Evolutionary conservation across 139 green algal genomes (phyloP).

Genomic region (Mychonastes homosphaera): DNA sequence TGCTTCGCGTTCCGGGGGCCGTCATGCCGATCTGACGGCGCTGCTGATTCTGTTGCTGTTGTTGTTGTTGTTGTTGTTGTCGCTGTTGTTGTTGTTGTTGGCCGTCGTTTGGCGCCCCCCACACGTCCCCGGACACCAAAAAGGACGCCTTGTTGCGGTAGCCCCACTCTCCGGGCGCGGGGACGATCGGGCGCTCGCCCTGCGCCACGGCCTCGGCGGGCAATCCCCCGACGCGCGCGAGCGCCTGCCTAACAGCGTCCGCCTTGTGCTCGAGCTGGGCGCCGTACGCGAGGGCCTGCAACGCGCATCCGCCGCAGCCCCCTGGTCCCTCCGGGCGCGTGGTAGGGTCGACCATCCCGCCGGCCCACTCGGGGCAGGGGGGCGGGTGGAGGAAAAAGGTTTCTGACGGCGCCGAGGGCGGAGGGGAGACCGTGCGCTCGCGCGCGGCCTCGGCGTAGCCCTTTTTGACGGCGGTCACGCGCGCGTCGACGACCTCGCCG

Average conservation of each 20-base stretch:
- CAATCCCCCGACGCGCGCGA: background rate
- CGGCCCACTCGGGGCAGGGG: background rate
- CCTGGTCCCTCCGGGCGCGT: too few species aligned
- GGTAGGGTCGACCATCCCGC: too few species aligned
- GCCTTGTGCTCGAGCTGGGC: background rate
- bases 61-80: background rate
- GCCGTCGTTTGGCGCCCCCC: background rate
- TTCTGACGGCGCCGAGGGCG: too few species aligned
- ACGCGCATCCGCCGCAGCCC: background rate
- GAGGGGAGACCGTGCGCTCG: background rate
- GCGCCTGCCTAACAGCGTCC: background rate
- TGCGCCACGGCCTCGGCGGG: background rate
- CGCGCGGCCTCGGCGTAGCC: background rate
- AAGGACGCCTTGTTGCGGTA: slow-evolving; percentile 4
- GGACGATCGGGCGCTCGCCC: background rate
- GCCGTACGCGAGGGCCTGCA: background rate
- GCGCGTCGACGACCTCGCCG: slow-evolving; percentile 49
- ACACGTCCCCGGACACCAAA: background rate
- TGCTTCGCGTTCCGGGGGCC: too few species aligned
- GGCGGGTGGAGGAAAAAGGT: too few species aligned
- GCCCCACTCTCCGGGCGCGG: background rate
- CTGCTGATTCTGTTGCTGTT: too few species aligned
- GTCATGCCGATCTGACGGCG: too few species aligned
- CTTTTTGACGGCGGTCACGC: slow-evolving; percentile 27
- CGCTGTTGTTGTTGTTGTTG: background rate